These are phyloP conservation scores for Triticum urartu DNA, from an alignment of 176 grass and related monocot species.

Conservation along the genomic window DNA sequence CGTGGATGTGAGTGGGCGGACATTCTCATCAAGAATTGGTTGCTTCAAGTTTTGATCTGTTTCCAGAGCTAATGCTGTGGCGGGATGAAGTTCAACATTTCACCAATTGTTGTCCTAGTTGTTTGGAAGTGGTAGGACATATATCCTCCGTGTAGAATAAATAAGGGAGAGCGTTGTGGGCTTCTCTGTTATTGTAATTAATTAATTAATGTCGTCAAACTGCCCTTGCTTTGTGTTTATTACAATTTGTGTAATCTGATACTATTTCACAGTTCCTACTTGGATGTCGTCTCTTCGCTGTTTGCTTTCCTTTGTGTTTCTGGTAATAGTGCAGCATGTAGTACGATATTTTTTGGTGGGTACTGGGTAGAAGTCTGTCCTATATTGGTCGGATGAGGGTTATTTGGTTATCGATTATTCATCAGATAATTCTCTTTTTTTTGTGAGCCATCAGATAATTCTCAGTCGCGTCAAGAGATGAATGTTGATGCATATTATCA, in stretches of 20 bases:
- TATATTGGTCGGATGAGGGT: neutral
- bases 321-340: neutral
- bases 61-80: constrained; percentile 27
- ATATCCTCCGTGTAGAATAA: constrained; percentile 30
- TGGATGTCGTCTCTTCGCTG: neutral
- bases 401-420: neutral
- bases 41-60: constrained; percentile 41
- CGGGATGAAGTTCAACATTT: constrained; percentile 26
- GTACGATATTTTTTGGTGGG: too few species aligned
- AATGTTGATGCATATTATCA: too few species aligned
- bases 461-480: too few species aligned
- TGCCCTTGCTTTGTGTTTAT: neutral
- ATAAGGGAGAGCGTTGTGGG: constrained; percentile 27
- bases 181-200: constrained; percentile 29
- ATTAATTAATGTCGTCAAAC: neutral
- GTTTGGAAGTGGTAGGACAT: constrained; percentile 11
- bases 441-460: neutral
- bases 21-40: constrained; percentile 20
- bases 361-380: too few species aligned
- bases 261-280: neutral
- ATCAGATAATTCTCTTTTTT: neutral
- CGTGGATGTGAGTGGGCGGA: constrained; percentile 38
- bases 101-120: constrained; percentile 13
- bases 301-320: neutral
- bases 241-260: neutral